Evolutionary conservation across 768 basidiomycete species (phyloP), one percentile per base, ranked within the genome.

Genomic region (Goffeauzyma gilvescens): DNA sequence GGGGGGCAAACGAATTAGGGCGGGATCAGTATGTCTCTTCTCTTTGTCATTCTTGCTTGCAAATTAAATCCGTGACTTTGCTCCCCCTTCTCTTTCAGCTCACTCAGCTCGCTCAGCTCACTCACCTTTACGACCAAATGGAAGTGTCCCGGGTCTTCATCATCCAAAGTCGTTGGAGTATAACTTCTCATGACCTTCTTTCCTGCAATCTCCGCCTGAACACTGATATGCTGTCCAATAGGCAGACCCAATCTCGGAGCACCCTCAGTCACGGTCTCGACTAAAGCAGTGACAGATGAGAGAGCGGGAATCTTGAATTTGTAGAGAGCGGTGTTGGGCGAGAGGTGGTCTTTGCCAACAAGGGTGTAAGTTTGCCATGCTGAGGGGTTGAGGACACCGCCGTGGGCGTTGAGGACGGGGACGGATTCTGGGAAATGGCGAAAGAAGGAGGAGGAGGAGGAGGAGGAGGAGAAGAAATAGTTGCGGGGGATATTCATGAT

Each of bases 271-370:
- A 72, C 76, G 65, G 93, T 93, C 45, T 86, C 86, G 71, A 96
- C 95, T 53, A 89, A 93, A 56, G 32, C 28, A 40, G 32, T 33
- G 28, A 32, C 39, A 47, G 38, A 10, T 4, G 13, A 10, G 4
- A 25, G 7, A 14, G 32, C 10, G 3, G 28, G 32, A 32, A 32
- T 43, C 20, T 45, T 34, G 15, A 27, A 28, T 10, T 52, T 78
- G 45, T 50, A 95, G 85, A 86, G 72, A 57, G 93, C 90, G 28
- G 93, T 98, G 67, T 98, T 98, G 50, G 81, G 83, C 6, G 89
- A 95, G 42, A 96, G 71, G 54, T 74, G 68, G 35, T 75, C 76
- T 66, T 90, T 93, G 53, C 82, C 72, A 41, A 68, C 65, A 44
- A 98, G 74, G 70, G 54, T 79, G 72, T 81, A 86, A 98, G 44